phyloP scores from a whole-genome alignment of 139 green algal genomes.

The Chlorella ohadii region DNA sequence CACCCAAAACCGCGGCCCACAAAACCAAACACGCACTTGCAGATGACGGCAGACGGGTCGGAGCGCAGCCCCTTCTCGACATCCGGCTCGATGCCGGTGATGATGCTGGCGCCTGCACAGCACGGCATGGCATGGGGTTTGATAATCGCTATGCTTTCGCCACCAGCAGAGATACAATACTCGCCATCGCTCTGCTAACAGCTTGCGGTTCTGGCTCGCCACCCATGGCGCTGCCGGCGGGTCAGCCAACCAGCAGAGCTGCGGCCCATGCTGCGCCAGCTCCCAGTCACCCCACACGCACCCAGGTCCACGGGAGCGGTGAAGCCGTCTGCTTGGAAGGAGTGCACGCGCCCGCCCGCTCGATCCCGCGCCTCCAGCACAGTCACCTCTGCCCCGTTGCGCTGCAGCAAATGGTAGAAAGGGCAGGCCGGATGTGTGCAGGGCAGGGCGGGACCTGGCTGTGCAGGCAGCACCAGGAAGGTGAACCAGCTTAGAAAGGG shows the following conservation, averaged over 20 bases:
- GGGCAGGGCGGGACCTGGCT: too few species aligned
- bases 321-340: constrained; percentile 55
- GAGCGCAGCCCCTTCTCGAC: constrained; percentile 49
- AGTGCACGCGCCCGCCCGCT: constrained; percentile 86
- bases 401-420: constrained; percentile 35
- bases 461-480: neutral
- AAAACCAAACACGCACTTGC: constrained; percentile 28
- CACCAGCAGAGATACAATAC: too few species aligned
- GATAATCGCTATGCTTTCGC: too few species aligned
- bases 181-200: too few species aligned
- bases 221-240: too few species aligned
- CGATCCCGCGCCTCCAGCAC: constrained; percentile 88
- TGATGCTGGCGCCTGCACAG: constrained; percentile 85
- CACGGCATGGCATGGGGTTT: too few species aligned
- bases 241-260: too few species aligned
- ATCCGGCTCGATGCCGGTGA: constrained; percentile 68
- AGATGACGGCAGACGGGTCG: constrained; percentile 71
- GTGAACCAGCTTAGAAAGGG: too few species aligned
- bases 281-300: neutral
- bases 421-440: neutral
- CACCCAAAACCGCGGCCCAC: too few species aligned
- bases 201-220: too few species aligned
- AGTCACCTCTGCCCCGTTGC: constrained; percentile 63
- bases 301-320: constrained; percentile 78
- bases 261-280: too few species aligned